Percentiles rank a stretch among this genome's conserved stretches.
These are phyloP conservation scores for Penicillium sp. DNA, from an alignment of 2,329 filamentous ascomycete species.

Conservation along the genomic window DNA sequence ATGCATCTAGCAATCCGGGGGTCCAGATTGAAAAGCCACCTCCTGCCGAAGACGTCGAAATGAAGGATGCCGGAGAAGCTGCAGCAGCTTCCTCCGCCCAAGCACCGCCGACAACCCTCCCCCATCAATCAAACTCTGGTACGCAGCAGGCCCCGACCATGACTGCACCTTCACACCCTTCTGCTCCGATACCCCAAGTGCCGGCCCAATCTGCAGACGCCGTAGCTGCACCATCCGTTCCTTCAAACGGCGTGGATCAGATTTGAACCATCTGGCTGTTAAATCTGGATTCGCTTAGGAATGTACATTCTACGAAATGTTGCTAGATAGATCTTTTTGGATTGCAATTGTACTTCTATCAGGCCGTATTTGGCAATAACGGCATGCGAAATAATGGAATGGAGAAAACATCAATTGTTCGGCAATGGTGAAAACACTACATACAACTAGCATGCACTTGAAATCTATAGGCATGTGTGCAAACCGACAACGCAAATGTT, in stretches of 20 bases:
- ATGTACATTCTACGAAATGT: not conserved
- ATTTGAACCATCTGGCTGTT: not conserved
- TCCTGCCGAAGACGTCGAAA: constrained; percentile 12
- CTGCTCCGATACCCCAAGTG: not conserved
- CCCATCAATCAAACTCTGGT: not conserved
- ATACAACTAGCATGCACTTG: not conserved
- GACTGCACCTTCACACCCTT: not conserved
- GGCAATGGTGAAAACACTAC: not conserved
- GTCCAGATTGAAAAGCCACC: constrained; percentile 20
- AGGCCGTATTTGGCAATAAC: not conserved
- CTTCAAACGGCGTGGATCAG: constrained; percentile 8
- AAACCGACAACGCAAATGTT: not conserved
- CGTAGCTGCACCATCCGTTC: constrained; percentile 1
- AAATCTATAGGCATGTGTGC: not conserved
- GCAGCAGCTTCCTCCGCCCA: not conserved
- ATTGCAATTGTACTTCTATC: not conserved
- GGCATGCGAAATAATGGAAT: not conserved
- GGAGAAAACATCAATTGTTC: not conserved
- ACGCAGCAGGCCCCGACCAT: not conserved
- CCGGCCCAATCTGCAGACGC: constrained; percentile 2
- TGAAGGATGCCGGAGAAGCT: constrained; percentile 11
- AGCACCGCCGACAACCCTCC: not conserved
- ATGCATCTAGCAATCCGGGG: constrained; percentile 17
- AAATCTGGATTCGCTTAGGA: not conserved
- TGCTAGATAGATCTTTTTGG: not conserved